phyloP scores from a whole-genome alignment of 176 grass and related monocot genomes.

The Tillandsia leiboldiana region DNA sequence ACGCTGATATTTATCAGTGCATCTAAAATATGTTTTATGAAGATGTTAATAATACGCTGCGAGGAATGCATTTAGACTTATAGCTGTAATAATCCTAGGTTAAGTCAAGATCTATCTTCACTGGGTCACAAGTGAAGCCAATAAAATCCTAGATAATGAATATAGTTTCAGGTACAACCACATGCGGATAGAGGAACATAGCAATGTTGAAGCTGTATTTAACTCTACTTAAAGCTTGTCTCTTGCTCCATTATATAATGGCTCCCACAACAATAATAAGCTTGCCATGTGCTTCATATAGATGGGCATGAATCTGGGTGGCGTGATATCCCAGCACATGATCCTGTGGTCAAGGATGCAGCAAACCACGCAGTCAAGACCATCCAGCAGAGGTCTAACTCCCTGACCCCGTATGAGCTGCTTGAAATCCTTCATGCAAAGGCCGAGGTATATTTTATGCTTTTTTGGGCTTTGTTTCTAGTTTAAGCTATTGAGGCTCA shows the following conservation, averaged over 20 bases:
- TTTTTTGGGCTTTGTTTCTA: neutral
- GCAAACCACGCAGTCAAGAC: conserved; percentile 69
- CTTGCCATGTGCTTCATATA: neutral
- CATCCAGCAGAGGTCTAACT: conserved; percentile 76
- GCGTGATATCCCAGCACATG: conserved; percentile 51
- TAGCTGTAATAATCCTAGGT: too few relatives aligned
- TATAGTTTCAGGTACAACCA: neutral
- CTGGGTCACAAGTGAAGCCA: too few relatives aligned
- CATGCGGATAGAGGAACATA: neutral
- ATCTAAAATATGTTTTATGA: too few relatives aligned
- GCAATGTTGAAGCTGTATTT: neutral
- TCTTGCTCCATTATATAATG: neutral
- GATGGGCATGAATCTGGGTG: conserved; percentile 35
- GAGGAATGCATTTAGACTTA: too few relatives aligned
- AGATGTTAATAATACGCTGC: too few relatives aligned
- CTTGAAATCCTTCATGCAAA: conserved; percentile 57
- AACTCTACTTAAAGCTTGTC: neutral
- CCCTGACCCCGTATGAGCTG: conserved; percentile 62
- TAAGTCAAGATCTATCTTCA: too few relatives aligned
- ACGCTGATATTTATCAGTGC: too few relatives aligned
- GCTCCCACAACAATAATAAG: neutral
- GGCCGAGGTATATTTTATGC: conserved; percentile 39
- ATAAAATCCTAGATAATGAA: neutral
- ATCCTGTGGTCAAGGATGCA: conserved; percentile 78
- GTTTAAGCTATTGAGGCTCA: neutral